Evolutionary conservation across 306 rosid species (phyloP).

Genomic region (Gastrolobium villosum): DNA sequence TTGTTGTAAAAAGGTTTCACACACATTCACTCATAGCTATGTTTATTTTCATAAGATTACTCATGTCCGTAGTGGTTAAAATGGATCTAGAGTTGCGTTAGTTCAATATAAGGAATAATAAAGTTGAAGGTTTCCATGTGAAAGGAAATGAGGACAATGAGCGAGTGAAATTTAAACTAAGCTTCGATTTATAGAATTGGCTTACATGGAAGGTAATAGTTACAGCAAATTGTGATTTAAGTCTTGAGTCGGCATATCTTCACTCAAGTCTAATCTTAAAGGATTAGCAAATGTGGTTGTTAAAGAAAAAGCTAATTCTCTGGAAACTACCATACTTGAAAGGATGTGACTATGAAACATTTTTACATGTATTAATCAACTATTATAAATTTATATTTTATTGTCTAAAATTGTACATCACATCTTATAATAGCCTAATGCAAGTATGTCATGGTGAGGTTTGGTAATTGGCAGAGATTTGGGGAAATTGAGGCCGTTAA

Average conservation of each 20-base stretch:
- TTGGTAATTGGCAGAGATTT: too few relatives aligned
- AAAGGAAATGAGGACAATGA: not conserved
- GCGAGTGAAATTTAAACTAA: not conserved
- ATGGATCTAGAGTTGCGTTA: not conserved
- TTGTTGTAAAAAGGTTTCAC: not conserved
- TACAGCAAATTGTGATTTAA: not conserved
- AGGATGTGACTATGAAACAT: too few relatives aligned
- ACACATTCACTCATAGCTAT: constrained; percentile 3
- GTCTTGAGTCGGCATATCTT: not conserved
- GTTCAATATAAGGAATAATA: not conserved
- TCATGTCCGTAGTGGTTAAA: not conserved
- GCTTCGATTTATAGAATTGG: not conserved
- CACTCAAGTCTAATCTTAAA: not conserved
- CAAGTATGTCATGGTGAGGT: too few relatives aligned
- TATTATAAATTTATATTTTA: too few relatives aligned
- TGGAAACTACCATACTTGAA: too few relatives aligned
- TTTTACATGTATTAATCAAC: too few relatives aligned
- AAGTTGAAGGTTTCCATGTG: not conserved
- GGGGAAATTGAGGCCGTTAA: too few relatives aligned
- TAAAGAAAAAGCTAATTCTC: too few relatives aligned
- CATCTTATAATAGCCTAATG: too few relatives aligned
- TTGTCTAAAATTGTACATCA: too few relatives aligned
- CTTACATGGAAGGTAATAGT: too few relatives aligned
- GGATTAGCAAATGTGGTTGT: not conserved
- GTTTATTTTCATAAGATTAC: not conserved